Evolutionary conservation across 176 grass and related monocot genomes (phyloP), one percentile per base, ranked within the genome.

Genomic region (Lolium perenne): DNA sequence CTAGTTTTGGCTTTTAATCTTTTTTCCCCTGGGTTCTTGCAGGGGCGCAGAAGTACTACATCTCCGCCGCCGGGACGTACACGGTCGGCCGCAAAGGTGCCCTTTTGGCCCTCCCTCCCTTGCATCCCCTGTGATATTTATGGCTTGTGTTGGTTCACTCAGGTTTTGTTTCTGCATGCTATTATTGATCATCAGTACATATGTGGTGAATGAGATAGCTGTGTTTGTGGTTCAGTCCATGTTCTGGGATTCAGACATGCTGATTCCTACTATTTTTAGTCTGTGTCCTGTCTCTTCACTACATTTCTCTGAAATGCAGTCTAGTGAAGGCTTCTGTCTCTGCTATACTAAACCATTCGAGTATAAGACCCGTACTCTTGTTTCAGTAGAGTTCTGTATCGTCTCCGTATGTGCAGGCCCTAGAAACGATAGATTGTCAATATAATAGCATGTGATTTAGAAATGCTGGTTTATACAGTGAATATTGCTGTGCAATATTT

Each of bases 1-100:
- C 64, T 18, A 11, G 15, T 53, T 83, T 17, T 9, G 49, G 7
- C 78, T 35, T 58, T 81, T 22, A 17, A 20, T 86, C n/a, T n/a
- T 64, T 21, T 76, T 59, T 62, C 15, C 11, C 46, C 46, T 72
- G 80, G 53, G 13, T 10, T 80, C 79, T 83, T 65, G 80, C 88
- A 94, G 93, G 92, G 88, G 76, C 84, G 54, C 86, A 90, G 84
- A 94, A 82, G 70, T 84, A 84, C 80, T 95, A 92, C 88, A 92
- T 98, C 85, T 95, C 94, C 86, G 86, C 93, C 12, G 71, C 85
- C 58, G 90, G 93, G 71, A 92, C 90, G 53, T 98, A 98, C 93
- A 94, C 88, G 86, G 84, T 98, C 86, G 96, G 96, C 79, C 93
- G 96, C 79, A 98, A 95, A 94, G 96, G 93, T 98, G 51, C 46